Conservation (phyloP, 164 flowering plant species). For the Pachysandra terminalis region DNA sequence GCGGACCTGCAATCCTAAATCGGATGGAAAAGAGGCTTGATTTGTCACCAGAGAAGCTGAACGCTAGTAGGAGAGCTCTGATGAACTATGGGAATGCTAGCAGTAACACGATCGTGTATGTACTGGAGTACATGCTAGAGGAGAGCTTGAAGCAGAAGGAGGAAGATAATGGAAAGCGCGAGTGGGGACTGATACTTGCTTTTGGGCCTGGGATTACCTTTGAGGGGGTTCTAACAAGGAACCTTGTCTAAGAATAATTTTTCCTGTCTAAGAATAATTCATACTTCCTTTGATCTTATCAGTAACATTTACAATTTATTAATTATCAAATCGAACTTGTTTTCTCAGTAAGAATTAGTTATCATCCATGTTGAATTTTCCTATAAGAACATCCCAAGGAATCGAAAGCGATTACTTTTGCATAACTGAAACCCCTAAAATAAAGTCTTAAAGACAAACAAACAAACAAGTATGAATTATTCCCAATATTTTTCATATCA, state of each 20-base stretch:
- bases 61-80: constrained; percentile 74
- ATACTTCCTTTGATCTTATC: no score
- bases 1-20: constrained; percentile 88
- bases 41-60: constrained; percentile 68
- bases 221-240: constrained; percentile 83
- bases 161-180: constrained; percentile 21
- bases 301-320: no score
- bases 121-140: constrained; percentile 85
- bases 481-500: no score
- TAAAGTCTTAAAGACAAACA: no score
- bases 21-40: constrained; percentile 79
- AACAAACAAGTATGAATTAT: no score
- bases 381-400: no score
- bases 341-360: no score
- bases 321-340: no score
- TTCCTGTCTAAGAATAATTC: neutral
- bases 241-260: constrained; percentile 27
- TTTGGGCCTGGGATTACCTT: constrained; percentile 94
- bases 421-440: no score
- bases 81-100: constrained; percentile 90
- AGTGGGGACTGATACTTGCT: constrained; percentile 90
- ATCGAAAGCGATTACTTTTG: no score
- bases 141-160: constrained; percentile 52
- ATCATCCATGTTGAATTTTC: no score
- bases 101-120: constrained; percentile 89